Conservation (phyloP, 257 asterid genomes). For the Rubia yunnanensis region DNA sequence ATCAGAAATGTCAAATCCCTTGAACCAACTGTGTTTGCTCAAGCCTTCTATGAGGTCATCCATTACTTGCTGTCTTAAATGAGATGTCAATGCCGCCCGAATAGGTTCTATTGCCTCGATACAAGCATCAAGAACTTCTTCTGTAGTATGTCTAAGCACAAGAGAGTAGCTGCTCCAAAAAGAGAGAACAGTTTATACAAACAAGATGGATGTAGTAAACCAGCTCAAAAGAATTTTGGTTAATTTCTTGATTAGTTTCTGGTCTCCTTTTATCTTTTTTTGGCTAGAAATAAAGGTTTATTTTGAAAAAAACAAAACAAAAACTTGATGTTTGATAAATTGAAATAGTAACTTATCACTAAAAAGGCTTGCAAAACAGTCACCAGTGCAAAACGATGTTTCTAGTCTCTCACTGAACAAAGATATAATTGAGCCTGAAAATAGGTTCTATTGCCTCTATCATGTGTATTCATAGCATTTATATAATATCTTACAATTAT, state of each 20-base stretch:
- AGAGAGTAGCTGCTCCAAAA: conserved; percentile 57
- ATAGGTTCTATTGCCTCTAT: neutral
- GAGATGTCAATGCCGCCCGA: conserved; percentile 68
- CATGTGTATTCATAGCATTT: neutral
- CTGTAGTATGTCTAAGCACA: conserved; percentile 89
- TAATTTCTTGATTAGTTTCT: neutral
- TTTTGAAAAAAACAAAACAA: too few species aligned
- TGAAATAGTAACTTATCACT: neutral
- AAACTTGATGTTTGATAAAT: neutral
- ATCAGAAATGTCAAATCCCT: conserved; percentile 74
- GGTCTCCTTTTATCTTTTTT: neutral
- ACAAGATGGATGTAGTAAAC: neutral
- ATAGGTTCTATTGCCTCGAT: conserved; percentile 70
- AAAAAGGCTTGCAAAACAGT: neutral
- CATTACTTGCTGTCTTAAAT: conserved; percentile 63
- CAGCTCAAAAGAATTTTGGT: neutral
- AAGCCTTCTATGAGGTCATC: conserved; percentile 59
- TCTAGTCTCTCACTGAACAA: neutral
- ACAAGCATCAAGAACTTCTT: conserved; percentile 93
- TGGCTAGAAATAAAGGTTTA: too few species aligned
- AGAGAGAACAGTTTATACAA: conserved; percentile 1
- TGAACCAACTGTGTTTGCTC: conserved; percentile 58
- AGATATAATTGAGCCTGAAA: neutral
- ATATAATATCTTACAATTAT: neutral
- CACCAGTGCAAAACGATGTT: neutral